Percentiles rank a stretch among this genome's conserved stretches.
These are phyloP conservation scores for Vanderwaltozyma tropicalis DNA, from an alignment of 805 yeast genomes.

Conservation along the genomic window DNA sequence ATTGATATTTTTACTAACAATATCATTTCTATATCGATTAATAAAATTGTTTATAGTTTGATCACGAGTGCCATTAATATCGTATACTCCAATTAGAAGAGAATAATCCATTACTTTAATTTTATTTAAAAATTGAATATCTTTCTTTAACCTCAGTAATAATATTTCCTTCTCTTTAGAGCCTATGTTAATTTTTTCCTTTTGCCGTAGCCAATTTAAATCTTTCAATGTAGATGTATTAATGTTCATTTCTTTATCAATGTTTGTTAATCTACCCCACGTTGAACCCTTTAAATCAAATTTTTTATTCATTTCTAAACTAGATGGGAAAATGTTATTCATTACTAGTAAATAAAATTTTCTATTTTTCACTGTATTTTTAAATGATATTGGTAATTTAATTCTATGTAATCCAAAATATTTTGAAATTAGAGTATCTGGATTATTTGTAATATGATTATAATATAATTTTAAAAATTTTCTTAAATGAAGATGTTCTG, in stretches of 20 bases:
- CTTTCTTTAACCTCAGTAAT: conserved; percentile 60
- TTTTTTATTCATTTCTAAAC: conserved; percentile 70
- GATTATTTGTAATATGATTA: conserved; percentile 68
- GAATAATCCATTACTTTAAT: conserved; percentile 95
- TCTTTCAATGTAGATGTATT: conserved; percentile 60
- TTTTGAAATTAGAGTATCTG: conserved; percentile 85
- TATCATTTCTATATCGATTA: conserved; percentile 78
- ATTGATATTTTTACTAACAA: conserved; percentile 49
- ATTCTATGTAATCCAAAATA: conserved; percentile 92
- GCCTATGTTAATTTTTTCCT: conserved; percentile 62
- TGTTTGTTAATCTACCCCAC: conserved; percentile 57
- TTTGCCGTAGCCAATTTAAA: conserved; percentile 69
- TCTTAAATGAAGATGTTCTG: conserved; percentile 81
- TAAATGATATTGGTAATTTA: conserved; percentile 61
- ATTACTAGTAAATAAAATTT: conserved; percentile 89
- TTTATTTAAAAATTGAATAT: conserved; percentile 59
- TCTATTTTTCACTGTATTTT: conserved; percentile 35
- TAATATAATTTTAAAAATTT: conserved; percentile 66
- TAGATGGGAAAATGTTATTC: conserved; percentile 95
- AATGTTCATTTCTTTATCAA: conserved; percentile 13
- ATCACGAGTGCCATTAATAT: conserved; percentile 47
- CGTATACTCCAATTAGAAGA: conserved; percentile 77
- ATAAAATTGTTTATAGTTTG: conserved; percentile 33
- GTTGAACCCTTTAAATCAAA: conserved; percentile 92
- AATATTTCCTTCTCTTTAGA: conserved; percentile 53